These are phyloP conservation scores for Arthrobotrys sinensis DNA, from an alignment of 2,329 filamentous ascomycete genomes.

Conservation along the genomic window DNA sequence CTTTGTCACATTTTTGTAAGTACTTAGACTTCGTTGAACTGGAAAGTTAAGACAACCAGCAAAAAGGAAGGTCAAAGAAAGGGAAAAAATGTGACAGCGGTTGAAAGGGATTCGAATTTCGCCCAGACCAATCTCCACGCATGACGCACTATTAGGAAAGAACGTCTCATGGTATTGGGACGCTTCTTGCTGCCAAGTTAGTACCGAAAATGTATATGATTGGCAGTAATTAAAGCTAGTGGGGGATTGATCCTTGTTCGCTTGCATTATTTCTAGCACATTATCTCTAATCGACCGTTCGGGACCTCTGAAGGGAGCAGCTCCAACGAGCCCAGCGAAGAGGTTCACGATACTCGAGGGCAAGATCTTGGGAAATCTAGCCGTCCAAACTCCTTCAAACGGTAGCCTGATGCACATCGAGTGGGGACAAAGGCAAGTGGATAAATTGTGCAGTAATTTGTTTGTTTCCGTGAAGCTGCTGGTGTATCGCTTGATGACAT, in stretches of 20 bases:
- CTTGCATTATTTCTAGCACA: constrained; percentile 40
- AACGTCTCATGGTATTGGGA: constrained; percentile 40
- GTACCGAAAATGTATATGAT: constrained; percentile 29
- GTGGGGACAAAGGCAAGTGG: constrained; percentile 29
- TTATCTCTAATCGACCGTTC: constrained; percentile 38
- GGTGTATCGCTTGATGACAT: background rate
- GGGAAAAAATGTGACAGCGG: constrained; percentile 48
- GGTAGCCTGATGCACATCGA: constrained; percentile 8
- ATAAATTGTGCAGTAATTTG: constrained; percentile 16
- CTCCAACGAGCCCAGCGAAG: constrained; percentile 27
- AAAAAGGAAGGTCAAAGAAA: background rate
- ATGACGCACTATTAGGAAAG: constrained; percentile 45
- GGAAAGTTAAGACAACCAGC: background rate
- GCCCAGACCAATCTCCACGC: constrained; percentile 49
- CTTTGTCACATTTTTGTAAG: constrained; percentile 11
- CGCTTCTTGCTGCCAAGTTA: constrained; percentile 19
- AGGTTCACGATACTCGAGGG: constrained; percentile 42
- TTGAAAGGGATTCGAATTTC: constrained; percentile 22
- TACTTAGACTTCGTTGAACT: background rate
- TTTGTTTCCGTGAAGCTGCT: constrained; percentile 6
- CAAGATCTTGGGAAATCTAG: constrained; percentile 24
- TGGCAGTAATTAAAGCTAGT: constrained; percentile 52
- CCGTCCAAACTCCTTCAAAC: constrained; percentile 7
- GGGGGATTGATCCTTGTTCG: constrained; percentile 34
- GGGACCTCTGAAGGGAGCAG: constrained; percentile 38